Percentiles rank a stretch among this genome's conserved stretches.
These are phyloP conservation scores for Fraxinus sp. DNA, from an alignment of 305 asterid species.

Conservation along the genomic window DNA sequence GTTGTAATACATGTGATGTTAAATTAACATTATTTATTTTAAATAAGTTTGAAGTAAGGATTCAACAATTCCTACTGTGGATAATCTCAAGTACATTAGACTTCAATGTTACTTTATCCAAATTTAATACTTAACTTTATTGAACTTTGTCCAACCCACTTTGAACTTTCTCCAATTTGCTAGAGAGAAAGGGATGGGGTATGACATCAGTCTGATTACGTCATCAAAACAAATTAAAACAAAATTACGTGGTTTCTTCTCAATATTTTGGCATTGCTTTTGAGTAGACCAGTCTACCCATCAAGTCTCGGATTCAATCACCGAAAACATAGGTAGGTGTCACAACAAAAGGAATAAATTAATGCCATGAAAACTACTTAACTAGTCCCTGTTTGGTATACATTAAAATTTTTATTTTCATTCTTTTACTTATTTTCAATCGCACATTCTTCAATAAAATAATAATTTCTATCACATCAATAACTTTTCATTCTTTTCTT, in stretches of 20 bases:
- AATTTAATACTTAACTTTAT: not conserved
- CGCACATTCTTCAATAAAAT: no score
- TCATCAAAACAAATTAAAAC: not conserved
- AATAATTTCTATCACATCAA: no score
- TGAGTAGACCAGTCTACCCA: not conserved
- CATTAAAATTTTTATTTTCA: no score
- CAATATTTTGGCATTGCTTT: no score
- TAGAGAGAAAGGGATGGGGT: not conserved
- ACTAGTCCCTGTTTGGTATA: no score
- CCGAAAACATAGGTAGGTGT: not conserved
- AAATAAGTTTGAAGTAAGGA: not conserved
- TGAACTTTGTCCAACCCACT: not conserved
- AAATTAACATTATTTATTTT: no score
- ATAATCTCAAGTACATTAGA: not conserved
- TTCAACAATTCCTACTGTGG: not conserved
- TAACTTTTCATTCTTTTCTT: no score
- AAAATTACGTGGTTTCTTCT: no score
- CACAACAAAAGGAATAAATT: not conserved
- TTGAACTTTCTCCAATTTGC: not conserved
- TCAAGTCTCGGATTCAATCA: not conserved
- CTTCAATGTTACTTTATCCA: not conserved
- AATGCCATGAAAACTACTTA: not conserved
- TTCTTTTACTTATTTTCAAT: no score
- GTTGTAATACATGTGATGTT: no score
- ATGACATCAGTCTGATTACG: not conserved